These are phyloP conservation scores for Neolecta irregularis DNA, from an alignment of 1,139 yeast species.

Conservation along the genomic window DNA sequence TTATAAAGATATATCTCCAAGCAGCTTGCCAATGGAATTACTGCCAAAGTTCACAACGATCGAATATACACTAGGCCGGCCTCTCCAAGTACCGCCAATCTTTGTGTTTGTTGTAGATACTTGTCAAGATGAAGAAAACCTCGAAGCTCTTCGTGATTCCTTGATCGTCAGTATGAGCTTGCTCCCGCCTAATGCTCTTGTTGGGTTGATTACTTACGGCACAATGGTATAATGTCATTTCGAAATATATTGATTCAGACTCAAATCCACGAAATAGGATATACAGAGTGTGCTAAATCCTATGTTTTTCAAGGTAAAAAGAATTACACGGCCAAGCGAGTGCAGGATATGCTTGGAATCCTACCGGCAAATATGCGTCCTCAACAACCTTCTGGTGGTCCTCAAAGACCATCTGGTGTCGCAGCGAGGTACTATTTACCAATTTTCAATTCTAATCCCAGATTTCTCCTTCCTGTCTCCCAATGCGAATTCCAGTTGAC, in stretches of 20 bases:
- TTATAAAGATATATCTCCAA: conserved; percentile 70
- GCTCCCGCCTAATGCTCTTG: conserved; percentile 84
- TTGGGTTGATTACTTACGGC: conserved; percentile 86
- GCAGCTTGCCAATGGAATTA: conserved; percentile 76
- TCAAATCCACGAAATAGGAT: conserved; percentile 83
- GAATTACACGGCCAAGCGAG: conserved; percentile 64
- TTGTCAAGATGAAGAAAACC: conserved; percentile 88
- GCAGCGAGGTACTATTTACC: conserved; percentile 13
- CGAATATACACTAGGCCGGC: conserved; percentile 79
- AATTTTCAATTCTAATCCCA: conserved; percentile 33
- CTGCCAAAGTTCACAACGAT: conserved; percentile 66
- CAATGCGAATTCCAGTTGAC: conserved; percentile 80
- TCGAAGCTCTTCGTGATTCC: conserved; percentile 77
- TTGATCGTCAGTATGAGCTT: conserved; percentile 64
- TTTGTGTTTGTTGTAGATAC: conserved; percentile 81
- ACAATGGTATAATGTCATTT: conserved; percentile 35
- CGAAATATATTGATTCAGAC: conserved; percentile 28
- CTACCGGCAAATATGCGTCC: conserved; percentile 25
- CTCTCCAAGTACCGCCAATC: conserved; percentile 84
- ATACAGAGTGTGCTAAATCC: conserved; percentile 59
- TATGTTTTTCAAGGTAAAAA: conserved; percentile 88
- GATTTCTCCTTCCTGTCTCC: conserved; percentile 75
- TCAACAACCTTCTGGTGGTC: conserved; percentile 24
- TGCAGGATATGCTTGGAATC: conserved; percentile 57
- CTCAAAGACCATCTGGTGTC: conserved; percentile 18